A percentile compares a stretch with the other conserved stretches of the same genome.
phyloP scores from a whole-genome alignment of 148 eudicot genomes.

The Silene latifolia region DNA sequence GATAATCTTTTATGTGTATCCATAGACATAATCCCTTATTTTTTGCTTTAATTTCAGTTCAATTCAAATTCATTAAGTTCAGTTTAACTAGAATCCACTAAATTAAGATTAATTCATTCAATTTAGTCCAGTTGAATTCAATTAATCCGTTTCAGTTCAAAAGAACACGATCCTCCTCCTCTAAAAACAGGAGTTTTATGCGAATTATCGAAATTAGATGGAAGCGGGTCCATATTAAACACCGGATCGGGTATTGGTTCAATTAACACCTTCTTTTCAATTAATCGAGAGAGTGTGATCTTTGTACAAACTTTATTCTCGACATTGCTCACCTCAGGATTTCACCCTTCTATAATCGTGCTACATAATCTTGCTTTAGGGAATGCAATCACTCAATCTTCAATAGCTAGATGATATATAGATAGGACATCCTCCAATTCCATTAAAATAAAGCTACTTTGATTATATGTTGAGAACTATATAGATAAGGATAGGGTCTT shows the following conservation, averaged over 20 bases:
- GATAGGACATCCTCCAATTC: constrained; percentile 7
- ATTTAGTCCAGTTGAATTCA: too few species aligned
- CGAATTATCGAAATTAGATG: neutral
- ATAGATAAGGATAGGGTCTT: constrained; percentile 6
- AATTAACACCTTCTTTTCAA: neutral
- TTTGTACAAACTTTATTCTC: neutral
- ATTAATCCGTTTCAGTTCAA: too few species aligned
- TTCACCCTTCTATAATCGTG: neutral
- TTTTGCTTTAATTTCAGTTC: too few species aligned
- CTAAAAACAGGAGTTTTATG: too few species aligned
- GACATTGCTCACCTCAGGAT: neutral
- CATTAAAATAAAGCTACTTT: neutral
- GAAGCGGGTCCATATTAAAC: neutral
- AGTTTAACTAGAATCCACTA: too few species aligned
- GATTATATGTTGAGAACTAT: neutral
- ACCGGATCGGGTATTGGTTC: neutral
- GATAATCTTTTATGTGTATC: too few species aligned
- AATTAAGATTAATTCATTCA: too few species aligned
- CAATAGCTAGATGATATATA: neutral
- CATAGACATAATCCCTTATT: too few species aligned
- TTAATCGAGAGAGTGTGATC: neutral
- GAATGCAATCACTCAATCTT: neutral
- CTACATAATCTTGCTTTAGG: neutral
- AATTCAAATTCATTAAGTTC: too few species aligned
- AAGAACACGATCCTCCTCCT: too few species aligned